These are phyloP conservation scores for Helminthosporium solani DNA, from an alignment of 2,329 filamentous ascomycete genomes.

Conservation along the genomic window DNA sequence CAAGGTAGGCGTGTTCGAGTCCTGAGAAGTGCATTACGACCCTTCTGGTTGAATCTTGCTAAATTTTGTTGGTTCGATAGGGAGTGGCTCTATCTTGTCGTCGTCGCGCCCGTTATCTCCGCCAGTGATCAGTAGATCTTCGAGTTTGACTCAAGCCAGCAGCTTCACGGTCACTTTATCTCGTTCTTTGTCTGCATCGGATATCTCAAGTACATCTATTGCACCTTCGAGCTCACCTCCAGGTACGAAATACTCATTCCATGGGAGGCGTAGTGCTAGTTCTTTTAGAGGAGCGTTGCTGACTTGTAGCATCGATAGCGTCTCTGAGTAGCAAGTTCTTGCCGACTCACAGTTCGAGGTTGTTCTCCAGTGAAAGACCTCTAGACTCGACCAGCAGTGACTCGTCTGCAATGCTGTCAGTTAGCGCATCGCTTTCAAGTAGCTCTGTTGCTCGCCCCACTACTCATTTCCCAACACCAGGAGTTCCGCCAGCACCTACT, in stretches of 20 bases:
- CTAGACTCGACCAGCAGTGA: background rate
- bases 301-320: too few relatives aligned
- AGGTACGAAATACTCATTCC: background rate
- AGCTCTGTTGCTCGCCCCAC: conserved; percentile 1
- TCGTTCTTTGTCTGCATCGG: background rate
- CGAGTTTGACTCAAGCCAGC: too few relatives aligned
- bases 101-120: background rate
- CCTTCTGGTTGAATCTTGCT: too few relatives aligned
- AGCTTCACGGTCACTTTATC: background rate
- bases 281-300: too few relatives aligned
- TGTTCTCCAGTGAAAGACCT: background rate
- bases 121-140: too few relatives aligned
- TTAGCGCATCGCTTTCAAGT: background rate
- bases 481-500: background rate
- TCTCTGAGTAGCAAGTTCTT: too few relatives aligned
- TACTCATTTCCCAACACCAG: background rate
- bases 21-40: too few relatives aligned
- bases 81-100: background rate
- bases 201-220: background rate
- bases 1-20: too few relatives aligned
- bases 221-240: background rate
- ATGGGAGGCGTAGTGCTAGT: background rate
- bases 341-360: background rate
- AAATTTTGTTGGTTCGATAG: background rate
- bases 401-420: background rate